Evolutionary conservation across 257 asterid genomes (phyloP).

Genomic region (Fraxinus pennsylvanica): DNA sequence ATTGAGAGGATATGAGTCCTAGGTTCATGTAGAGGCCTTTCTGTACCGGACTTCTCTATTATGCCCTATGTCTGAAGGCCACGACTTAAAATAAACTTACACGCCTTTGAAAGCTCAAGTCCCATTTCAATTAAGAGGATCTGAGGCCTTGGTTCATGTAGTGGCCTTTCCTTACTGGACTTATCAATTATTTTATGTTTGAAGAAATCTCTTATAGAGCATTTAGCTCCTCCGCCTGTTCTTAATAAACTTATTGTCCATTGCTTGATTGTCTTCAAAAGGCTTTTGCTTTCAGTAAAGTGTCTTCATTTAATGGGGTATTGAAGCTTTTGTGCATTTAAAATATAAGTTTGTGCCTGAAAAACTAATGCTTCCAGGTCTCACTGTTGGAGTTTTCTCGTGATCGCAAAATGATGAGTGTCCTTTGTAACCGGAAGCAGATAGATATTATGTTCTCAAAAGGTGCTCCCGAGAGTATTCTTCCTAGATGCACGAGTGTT

Average conservation of each 20-base stretch:
- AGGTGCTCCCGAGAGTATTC: conserved; percentile 99
- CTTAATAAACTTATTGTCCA: neutral
- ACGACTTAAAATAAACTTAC: neutral
- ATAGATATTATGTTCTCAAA: conserved; percentile 91
- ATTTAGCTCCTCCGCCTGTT: neutral
- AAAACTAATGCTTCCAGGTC: conserved; percentile 54
- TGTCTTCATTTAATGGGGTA: conserved; percentile 8
- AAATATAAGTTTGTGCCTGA: conserved; percentile 13
- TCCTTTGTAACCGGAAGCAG: conserved; percentile 92
- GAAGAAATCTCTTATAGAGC: neutral
- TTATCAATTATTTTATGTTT: neutral
- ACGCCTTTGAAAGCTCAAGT: neutral
- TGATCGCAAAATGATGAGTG: conserved; percentile 99
- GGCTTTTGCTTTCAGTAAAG: neutral
- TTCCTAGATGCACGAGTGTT: conserved; percentile 80
- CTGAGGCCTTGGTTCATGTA: neutral
- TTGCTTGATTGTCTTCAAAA: neutral
- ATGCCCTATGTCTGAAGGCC: neutral
- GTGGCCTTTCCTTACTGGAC: neutral
- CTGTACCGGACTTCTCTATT: neutral
- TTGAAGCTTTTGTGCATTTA: conserved; percentile 7
- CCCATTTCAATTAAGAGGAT: neutral
- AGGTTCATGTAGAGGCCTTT: neutral
- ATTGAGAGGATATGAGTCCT: neutral
- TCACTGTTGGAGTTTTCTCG: conserved; percentile 93